A percentile compares a stretch with the other conserved stretches of the same genome.
phyloP scores from a whole-genome alignment of 257 asterid genomes.

The Anisodus acutangulus region DNA sequence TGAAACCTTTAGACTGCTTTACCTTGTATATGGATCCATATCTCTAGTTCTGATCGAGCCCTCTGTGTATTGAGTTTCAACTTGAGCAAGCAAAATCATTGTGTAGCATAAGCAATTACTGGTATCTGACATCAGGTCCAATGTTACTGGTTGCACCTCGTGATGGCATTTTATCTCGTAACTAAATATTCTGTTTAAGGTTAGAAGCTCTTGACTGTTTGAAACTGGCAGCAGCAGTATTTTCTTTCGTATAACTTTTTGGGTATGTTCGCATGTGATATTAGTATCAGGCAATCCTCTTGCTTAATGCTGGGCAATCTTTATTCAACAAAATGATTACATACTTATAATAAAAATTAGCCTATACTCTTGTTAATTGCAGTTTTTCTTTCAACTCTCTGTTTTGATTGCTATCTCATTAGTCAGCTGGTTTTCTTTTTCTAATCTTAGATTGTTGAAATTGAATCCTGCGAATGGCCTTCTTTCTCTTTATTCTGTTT shows the following conservation, averaged over 20 bases:
- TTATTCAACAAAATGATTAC: neutral
- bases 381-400: slow-evolving; percentile 21
- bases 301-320: slow-evolving; percentile 4
- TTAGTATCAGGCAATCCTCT: neutral
- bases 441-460: slow-evolving; percentile 12
- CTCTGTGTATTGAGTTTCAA: neutral
- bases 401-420: neutral
- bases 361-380: neutral
- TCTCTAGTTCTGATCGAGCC: neutral
- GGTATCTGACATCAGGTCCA: slow-evolving; percentile 8
- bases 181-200: slow-evolving; percentile 5
- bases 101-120: neutral
- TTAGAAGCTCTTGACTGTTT: slow-evolving; percentile 21
- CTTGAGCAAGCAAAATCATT: neutral
- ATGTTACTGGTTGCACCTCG: slow-evolving; percentile 1
- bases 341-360: neutral
- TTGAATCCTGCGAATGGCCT: neutral
- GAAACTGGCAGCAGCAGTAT: neutral
- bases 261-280: neutral
- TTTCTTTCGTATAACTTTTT: slow-evolving; percentile 7
- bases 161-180: slow-evolving; percentile 10
- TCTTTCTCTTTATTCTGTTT: neutral
- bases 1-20: too few species aligned
- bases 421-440: neutral
- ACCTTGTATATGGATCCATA: neutral